Base-by-base conservation (phyloP, 768 basidiomycete genomes). In the Roridomyces roridus region DNA sequence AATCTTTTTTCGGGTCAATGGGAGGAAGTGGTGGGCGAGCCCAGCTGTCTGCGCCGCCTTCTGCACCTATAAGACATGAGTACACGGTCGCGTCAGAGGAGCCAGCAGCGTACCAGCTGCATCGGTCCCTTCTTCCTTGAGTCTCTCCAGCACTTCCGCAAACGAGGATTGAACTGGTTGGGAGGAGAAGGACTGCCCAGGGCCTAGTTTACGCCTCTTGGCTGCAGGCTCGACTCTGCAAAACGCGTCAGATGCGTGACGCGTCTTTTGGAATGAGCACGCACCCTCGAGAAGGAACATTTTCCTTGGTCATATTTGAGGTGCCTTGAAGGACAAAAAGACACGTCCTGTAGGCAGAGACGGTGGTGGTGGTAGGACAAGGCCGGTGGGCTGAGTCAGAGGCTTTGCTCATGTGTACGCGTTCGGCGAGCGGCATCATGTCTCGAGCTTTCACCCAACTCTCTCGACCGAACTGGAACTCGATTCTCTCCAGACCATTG, bases 21-120 rank as follows among this genome's bases (percentile, higher is more conserved):
- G 68, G 67, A 6, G 77, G 76, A 11, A 90, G 71, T 9, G 68
- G 59, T 3, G 93, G 90, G 40, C 93, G 81, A 4, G 81, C 71
- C 93, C 93, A 95, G 36, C 73, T 70, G 67, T 89, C 82, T 18
- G 89, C 86, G 54, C 92, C 92, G 60, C 92, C 92, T 71, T 93
- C 92, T 10, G 84, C 84, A 43, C 75, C 89, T 89, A 49, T 45
- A 56, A 6, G 23, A 7, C 8, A 18, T 46, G 35, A 58, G 43
- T 21, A 47, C 39, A 42, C 24, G 42, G 25, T 42, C 36, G 5
- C 21, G 31, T 8, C 17, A 46, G 1, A 9, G 14, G 18, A 48
- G 34, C 35, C 18, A 28, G n/a, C 12, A 40, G 69, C 82, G 20
- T 55, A 83, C 85, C 80, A 51, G 70, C 55, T 1, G 74, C 74